phyloP scores from a whole-genome alignment of 169 alveolate species.

The Plasmodium vinckei region DNA sequence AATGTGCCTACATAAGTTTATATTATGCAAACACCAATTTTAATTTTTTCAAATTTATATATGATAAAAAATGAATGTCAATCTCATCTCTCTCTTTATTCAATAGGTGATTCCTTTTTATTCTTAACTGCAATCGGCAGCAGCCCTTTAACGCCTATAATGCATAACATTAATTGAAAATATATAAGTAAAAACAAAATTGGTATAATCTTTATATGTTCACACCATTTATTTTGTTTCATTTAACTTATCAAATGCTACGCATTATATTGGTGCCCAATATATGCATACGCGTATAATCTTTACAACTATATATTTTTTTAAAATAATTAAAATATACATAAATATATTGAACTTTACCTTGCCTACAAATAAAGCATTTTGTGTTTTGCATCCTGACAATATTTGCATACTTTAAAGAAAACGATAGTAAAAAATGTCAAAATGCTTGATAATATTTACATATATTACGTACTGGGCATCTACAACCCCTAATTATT shows the following conservation, averaged over 20 bases:
- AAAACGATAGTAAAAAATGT: not conserved
- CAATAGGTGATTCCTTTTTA: conserved; percentile 1
- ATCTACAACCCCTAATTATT: too few relatives aligned
- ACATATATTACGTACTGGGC: not conserved
- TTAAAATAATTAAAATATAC: not conserved
- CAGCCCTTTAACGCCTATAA: conserved; percentile 31
- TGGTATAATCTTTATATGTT: not conserved
- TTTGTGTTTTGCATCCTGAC: conserved; percentile 83
- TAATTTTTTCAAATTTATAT: not conserved
- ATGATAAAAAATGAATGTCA: not conserved
- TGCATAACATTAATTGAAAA: not conserved
- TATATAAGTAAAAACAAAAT: not conserved
- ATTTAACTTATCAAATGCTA: not conserved
- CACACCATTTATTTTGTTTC: not conserved
- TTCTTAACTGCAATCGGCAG: conserved; percentile 47
- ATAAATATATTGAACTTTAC: conserved; percentile 34
- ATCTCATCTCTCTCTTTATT: not conserved
- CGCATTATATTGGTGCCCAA: too few relatives aligned
- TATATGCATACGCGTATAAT: too few relatives aligned
- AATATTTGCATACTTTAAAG: conserved; percentile 81
- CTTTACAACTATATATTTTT: not conserved
- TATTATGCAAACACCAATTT: too few relatives aligned
- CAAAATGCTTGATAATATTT: not conserved
- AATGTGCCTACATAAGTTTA: too few relatives aligned
- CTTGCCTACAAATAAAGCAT: conserved; percentile 85